Base-by-base conservation (phyloP, 305 asterid species). In the Andrographis paniculata region DNA sequence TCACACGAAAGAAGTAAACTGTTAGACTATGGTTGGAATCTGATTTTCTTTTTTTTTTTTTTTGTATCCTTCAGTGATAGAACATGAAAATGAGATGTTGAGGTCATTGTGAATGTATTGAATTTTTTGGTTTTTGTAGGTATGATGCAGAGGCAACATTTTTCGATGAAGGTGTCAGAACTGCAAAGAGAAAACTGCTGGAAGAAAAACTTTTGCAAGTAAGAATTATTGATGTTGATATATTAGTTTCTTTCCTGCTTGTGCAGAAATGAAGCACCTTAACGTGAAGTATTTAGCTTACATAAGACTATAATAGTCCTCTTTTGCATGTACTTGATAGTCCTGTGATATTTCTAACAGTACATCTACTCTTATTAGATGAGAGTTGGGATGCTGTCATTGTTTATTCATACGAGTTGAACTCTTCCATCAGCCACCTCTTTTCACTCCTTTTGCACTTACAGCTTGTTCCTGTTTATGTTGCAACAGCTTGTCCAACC, bases 401-500 rank as follows among this genome's bases (percentile, higher is more conserved):
- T 52, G 35, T 37, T 41, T 14, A 44, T 24, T 17, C 27, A 16
- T 21, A 22, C 31, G 39, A 27, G 14, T 21, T 47, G 15, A 42
- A 17, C 14, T 43, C 21, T 14, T 18, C 46, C 50, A 27, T 46
- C 41, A 50, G 15, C 24, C 19, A 17, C 24, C 19, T 52, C 22
- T 37, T 30, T 50, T 52, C 40, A 50, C 27, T 17, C 22, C 3
- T 21, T 53, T n/a, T 4, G 15, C 23, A 44, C 68, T 64, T 45
- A 63, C 59, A 20, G 14, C 50, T 39, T 47, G 42, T 31, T 45
- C 37, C 55, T 14, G 16, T 30, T 30, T 41, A 46, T 23, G 68
- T 44, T 54, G 39, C 55, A 39, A 58, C 63, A 92, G 97, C 94
- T 87, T 72, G 89, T 92, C 72, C 96, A 77, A 77, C 97, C 96